Percentiles rank a stretch among this genome's conserved stretches.
phyloP scores from a whole-genome alignment of 352 stramenopile species.

The Heterotrichella gracilis region DNA sequence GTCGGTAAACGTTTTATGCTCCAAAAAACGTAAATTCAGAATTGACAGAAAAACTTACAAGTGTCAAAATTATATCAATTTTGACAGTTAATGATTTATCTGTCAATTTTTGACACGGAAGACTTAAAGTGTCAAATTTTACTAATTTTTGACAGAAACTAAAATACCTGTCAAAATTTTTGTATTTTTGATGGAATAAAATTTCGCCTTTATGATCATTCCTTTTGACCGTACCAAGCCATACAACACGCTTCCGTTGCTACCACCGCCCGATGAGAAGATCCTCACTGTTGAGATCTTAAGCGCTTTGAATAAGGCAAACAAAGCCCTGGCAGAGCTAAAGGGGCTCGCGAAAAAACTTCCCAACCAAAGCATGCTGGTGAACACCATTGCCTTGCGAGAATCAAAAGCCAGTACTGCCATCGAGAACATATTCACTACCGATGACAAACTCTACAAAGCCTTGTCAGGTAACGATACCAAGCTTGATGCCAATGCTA shows the following conservation, averaged over 20 bases:
- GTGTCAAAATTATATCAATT: too few species aligned
- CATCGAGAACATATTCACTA: constrained; percentile 9
- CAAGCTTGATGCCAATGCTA: neutral
- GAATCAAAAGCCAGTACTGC: neutral
- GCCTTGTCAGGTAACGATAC: neutral
- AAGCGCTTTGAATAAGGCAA: neutral
- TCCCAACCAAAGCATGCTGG: neutral
- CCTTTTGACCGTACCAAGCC: neutral
- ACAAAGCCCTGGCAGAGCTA: neutral
- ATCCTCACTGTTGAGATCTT: neutral
- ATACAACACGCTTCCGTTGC: neutral
- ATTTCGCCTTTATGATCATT: too few species aligned
- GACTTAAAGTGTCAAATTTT: too few species aligned
- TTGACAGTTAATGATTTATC: too few species aligned
- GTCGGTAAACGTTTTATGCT: too few species aligned
- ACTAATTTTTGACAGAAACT: too few species aligned
- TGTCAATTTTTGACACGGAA: too few species aligned
- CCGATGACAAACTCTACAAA: neutral
- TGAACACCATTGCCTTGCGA: neutral
- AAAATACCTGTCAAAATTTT: too few species aligned
- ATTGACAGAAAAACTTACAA: too few species aligned
- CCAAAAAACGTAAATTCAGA: too few species aligned
- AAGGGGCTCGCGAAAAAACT: neutral
- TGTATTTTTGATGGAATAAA: too few species aligned
- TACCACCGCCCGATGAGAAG: neutral